Evolutionary conservation across 2,329 filamentous ascomycete genomes (phyloP).

Genomic region (Neonectria ditissima): DNA sequence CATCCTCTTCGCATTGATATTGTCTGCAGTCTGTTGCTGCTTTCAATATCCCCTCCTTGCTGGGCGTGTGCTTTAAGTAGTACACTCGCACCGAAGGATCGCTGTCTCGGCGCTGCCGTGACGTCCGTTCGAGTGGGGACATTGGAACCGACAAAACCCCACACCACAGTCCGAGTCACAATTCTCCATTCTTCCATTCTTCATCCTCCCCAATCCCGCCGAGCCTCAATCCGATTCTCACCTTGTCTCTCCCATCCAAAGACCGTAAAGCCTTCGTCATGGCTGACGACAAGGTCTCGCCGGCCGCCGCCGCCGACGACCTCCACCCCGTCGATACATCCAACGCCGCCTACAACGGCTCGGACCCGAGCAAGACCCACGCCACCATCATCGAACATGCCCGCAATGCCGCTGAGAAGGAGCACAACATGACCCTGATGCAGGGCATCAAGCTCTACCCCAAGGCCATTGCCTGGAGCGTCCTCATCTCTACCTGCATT

Average conservation of each 20-base stretch:
- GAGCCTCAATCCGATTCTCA: slow-evolving; percentile 4
- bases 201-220: slow-evolving; percentile 7
- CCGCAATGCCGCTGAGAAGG: slow-evolving; percentile 66
- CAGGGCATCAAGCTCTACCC: slow-evolving; percentile 87
- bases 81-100: not conserved
- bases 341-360: slow-evolving; percentile 17
- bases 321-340: slow-evolving; percentile 27
- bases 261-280: slow-evolving; percentile 2
- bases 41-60: not conserved
- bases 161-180: slow-evolving; percentile 24
- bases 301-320: slow-evolving; percentile 28
- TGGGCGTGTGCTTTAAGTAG: not conserved
- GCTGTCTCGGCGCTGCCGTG: slow-evolving; percentile 8
- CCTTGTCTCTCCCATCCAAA: not conserved
- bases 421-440: slow-evolving; percentile 77
- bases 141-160: slow-evolving; percentile 21
- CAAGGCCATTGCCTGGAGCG: slow-evolving; percentile 85
- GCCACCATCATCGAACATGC: slow-evolving; percentile 50
- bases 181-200: slow-evolving; percentile 16
- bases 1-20: not conserved
- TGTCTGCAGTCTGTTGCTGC: slow-evolving; percentile 2
- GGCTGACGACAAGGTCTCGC: slow-evolving; percentile 33
- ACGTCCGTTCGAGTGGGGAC: slow-evolving; percentile 22
- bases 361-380: slow-evolving; percentile 44
- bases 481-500: slow-evolving; percentile 91